Evolutionary conservation across 441 rosid species (phyloP).

Genomic region (Erysimum pusillum): DNA sequence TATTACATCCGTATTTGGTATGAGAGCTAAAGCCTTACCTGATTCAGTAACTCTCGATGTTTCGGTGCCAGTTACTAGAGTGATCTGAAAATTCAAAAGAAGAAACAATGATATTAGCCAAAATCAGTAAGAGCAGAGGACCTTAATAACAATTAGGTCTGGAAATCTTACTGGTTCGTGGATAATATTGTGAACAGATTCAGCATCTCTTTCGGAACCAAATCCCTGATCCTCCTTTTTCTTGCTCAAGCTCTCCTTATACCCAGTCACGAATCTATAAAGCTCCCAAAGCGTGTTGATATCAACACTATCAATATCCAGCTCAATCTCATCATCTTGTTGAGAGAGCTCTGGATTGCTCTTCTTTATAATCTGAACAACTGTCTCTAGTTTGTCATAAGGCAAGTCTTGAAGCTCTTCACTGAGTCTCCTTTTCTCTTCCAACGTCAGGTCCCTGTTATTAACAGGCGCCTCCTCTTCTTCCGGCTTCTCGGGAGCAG

Average conservation of each 20-base stretch:
- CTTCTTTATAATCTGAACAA: conserved; percentile 74
- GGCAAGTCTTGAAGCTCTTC: conserved; percentile 75
- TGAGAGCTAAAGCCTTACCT: conserved; percentile 54
- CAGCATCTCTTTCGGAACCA: conserved; percentile 55
- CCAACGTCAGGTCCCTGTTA: conserved; percentile 72
- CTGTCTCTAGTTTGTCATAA: conserved; percentile 61
- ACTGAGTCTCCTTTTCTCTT: conserved; percentile 76
- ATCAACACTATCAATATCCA: conserved; percentile 91
- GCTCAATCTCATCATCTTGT: conserved; percentile 93
- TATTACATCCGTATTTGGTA: conserved; percentile 7
- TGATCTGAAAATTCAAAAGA: conserved; percentile 55
- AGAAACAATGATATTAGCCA: conserved; percentile 35
- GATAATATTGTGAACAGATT: conserved; percentile 49
- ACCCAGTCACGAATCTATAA: conserved; percentile 64
- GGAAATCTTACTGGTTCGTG: conserved; percentile 57
- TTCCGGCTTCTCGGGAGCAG: conserved; percentile 49
- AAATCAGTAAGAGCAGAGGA: conserved; percentile 10
- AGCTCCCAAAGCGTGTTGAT: conserved; percentile 92
- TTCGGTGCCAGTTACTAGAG: conserved; percentile 49
- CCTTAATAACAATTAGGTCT: conserved; percentile 29
- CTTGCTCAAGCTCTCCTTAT: conserved; percentile 61
- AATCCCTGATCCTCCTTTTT: conserved; percentile 61
- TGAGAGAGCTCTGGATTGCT: conserved; percentile 70
- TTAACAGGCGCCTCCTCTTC: conserved; percentile 47
- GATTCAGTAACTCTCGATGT: conserved; percentile 51